A percentile compares a stretch with the other conserved stretches of the same genome.
Conservation (phyloP, 495 filamentous ascomycete genomes). For the Sporormia fimetaria region DNA sequence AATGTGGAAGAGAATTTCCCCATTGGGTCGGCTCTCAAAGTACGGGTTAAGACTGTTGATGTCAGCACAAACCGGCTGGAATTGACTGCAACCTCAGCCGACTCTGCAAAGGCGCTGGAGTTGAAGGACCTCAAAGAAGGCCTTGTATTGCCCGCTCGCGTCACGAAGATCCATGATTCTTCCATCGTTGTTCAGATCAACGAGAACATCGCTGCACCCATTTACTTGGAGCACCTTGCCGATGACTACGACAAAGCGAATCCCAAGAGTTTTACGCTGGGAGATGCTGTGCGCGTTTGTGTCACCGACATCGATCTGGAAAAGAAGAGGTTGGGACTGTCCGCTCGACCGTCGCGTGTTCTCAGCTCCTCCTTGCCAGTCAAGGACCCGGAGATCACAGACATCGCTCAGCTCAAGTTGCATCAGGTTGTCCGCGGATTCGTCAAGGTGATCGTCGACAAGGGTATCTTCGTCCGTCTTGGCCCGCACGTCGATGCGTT, state of each 20-base stretch:
- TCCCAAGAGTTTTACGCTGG: slow-evolving; percentile 57
- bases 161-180: slow-evolving; percentile 77
- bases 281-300: slow-evolving; percentile 76
- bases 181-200: slow-evolving; percentile 77
- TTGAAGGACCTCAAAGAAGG: slow-evolving; percentile 59
- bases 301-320: slow-evolving; percentile 65
- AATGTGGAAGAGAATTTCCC: slow-evolving; percentile 77
- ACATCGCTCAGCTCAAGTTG: slow-evolving; percentile 54
- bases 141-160: slow-evolving; percentile 67
- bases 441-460: slow-evolving; percentile 73
- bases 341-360: slow-evolving; percentile 74
- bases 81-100: slow-evolving; percentile 56
- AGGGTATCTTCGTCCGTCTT: slow-evolving; percentile 72
- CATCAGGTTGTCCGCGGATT: slow-evolving; percentile 83
- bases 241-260: slow-evolving; percentile 75
- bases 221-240: slow-evolving; percentile 64
- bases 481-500: slow-evolving; percentile 70
- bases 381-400: slow-evolving; percentile 66
- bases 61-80: slow-evolving; percentile 63
- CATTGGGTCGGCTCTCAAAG: slow-evolving; percentile 70
- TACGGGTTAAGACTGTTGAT: slow-evolving; percentile 66
- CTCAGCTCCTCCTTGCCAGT: slow-evolving; percentile 76
- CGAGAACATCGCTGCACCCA: slow-evolving; percentile 57
- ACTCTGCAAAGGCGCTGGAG: slow-evolving; percentile 43
- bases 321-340: slow-evolving; percentile 74